These are phyloP conservation scores for Heteromeles arbutifolia DNA, from an alignment of 306 rosid genomes.

Conservation along the genomic window DNA sequence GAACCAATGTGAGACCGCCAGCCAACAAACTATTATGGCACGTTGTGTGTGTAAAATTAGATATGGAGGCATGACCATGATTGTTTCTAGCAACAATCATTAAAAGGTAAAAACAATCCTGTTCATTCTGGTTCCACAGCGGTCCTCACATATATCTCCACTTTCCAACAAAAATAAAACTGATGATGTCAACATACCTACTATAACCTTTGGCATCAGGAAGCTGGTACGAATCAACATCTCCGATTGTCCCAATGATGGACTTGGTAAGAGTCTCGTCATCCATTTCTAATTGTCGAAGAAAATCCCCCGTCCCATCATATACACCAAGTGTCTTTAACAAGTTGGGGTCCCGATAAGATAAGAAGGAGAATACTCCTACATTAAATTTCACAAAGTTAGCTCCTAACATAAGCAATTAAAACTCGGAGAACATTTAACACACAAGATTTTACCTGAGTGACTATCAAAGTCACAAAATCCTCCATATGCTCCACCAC, in stretches of 20 bases:
- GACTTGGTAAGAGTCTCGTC: conserved; percentile 74
- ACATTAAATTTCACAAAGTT: conserved; percentile 17
- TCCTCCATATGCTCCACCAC: conserved; percentile 99
- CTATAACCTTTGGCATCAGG: conserved; percentile 99
- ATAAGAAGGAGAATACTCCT: conserved; percentile 94
- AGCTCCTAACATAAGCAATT: conserved; percentile 21
- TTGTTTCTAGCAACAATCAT: not conserved
- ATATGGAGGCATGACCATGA: not conserved
- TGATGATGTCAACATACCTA: conserved; percentile 44
- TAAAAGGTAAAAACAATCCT: not conserved
- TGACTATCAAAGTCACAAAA: conserved; percentile 95
- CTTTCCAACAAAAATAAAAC: not conserved
- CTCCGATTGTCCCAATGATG: conserved; percentile 96
- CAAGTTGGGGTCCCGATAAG: conserved; percentile 96
- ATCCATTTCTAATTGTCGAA: conserved; percentile 69
- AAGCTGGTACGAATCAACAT: conserved; percentile 91
- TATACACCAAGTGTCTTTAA: conserved; percentile 88
- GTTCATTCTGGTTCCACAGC: not conserved
- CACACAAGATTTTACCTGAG: conserved; percentile 45
- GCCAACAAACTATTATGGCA: not conserved
- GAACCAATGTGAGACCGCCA: conserved; percentile 5
- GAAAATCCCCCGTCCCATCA: conserved; percentile 83
- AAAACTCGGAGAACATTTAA: conserved; percentile 3
- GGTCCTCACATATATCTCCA: not conserved
- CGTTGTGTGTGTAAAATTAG: not conserved